A percentile compares a stretch with the other conserved stretches of the same genome.
phyloP scores from a whole-genome alignment of 345 rosid genomes.

The Eucalyptus cladocalyx region DNA sequence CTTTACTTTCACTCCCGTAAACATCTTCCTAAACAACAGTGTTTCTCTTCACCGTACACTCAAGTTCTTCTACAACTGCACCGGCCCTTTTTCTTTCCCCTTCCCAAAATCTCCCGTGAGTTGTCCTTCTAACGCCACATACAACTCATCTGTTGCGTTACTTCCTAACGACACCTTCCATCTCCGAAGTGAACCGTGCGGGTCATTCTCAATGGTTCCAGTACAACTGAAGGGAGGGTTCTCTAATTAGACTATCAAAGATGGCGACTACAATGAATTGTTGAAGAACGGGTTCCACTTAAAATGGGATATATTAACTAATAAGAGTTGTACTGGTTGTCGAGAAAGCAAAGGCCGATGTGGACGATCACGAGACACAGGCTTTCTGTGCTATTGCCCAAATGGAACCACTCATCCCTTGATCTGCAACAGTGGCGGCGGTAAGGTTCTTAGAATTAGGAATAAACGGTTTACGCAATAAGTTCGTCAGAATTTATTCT shows the following conservation, averaged over 20 bases:
- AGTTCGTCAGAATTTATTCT: background rate
- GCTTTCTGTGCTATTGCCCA: constrained; percentile 4
- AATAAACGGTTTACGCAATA: background rate
- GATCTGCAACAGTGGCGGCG: background rate
- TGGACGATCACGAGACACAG: background rate
- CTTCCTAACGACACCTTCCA: background rate
- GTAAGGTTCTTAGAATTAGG: background rate
- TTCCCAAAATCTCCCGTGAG: background rate
- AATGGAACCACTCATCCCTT: background rate
- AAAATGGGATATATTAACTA: background rate
- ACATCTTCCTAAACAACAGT: background rate
- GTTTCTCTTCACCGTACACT: background rate
- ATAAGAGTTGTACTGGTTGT: background rate
- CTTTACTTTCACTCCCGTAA: no score
- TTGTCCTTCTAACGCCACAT: background rate
- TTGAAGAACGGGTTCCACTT: background rate
- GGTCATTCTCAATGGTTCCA: background rate
- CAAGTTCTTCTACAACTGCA: background rate
- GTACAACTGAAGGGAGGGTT: background rate
- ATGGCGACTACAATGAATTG: background rate
- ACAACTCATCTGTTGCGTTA: background rate
- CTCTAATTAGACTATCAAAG: background rate
- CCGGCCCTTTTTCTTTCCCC: background rate
- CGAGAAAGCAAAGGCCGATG: constrained; percentile 5
- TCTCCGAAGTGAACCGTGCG: background rate